Evolutionary conservation across 2,329 filamentous ascomycete genomes (phyloP).

Genomic region (Aspergillus ochraceus): DNA sequence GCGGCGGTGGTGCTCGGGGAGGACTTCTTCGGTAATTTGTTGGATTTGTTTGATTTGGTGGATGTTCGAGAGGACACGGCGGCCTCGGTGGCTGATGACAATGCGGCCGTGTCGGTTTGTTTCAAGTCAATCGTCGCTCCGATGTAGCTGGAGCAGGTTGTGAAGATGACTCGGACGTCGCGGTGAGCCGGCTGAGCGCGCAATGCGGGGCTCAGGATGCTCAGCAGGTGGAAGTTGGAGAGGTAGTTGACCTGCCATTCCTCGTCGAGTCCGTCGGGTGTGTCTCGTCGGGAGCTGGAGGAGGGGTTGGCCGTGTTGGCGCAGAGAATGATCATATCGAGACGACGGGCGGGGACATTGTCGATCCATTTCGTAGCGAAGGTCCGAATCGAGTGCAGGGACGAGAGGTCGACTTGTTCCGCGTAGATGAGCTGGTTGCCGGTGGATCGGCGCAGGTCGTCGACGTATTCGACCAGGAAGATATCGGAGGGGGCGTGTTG

Average conservation of each 20-base stretch:
- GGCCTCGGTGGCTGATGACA: neutral
- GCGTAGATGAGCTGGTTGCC: conserved; percentile 89
- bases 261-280: conserved; percentile 77
- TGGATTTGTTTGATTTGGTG: neutral
- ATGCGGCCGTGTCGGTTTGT: conserved; percentile 12
- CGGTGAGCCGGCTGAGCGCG: conserved; percentile 89
- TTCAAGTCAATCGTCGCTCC: conserved; percentile 63
- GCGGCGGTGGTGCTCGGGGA: neutral
- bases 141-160: conserved; percentile 87
- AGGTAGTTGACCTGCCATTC: conserved; percentile 96
- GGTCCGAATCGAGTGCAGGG: conserved; percentile 82
- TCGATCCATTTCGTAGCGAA: conserved; percentile 99
- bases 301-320: conserved; percentile 67
- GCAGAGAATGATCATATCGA: conserved; percentile 90
- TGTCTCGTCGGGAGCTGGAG: conserved; percentile 58
- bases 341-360: conserved; percentile 80
- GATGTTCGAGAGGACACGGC: conserved; percentile 17
- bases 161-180: conserved; percentile 84
- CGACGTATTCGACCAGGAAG: conserved; percentile 89
- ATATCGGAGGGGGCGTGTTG: conserved; percentile 77
- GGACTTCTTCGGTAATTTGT: conserved; percentile 28
- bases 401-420: conserved; percentile 87
- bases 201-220: conserved; percentile 86
- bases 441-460: conserved; percentile 75
- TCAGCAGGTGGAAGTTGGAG: conserved; percentile 90